Percentiles rank a stretch among this genome's conserved stretches.
Evolutionary conservation across 805 yeast species (phyloP).

Genomic region (Cyberlindnera japonica): DNA sequence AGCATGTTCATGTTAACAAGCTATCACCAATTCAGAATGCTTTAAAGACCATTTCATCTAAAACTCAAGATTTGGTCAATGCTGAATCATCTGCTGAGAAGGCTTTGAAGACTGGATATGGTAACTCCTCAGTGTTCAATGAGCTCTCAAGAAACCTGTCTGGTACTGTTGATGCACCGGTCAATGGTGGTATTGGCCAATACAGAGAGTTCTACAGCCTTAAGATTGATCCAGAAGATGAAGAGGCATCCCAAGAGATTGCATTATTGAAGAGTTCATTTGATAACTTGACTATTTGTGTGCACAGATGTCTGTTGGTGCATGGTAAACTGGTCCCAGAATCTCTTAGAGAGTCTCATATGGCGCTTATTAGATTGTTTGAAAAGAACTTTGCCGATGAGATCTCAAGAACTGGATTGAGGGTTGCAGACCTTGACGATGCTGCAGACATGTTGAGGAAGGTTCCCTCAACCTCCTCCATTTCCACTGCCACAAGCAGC

Average conservation of each 20-base stretch:
- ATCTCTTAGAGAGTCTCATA: conserved; percentile 58
- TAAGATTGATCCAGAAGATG: conserved; percentile 27
- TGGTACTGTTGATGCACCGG: conserved; percentile 90
- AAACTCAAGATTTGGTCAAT: conserved; percentile 69
- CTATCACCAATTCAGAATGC: conserved; percentile 88
- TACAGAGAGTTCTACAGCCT: conserved; percentile 64
- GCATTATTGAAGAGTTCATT: conserved; percentile 42
- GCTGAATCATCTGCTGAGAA: conserved; percentile 57
- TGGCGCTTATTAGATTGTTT: conserved; percentile 58
- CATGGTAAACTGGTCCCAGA: conserved; percentile 64
- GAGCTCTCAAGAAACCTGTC: conserved; percentile 68
- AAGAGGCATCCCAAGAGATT: conserved; percentile 28
- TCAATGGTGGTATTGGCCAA: conserved; percentile 88
- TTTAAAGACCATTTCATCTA: conserved; percentile 56
- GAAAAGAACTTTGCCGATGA: conserved; percentile 66
- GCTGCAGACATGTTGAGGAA: conserved; percentile 19
- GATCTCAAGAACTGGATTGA: conserved; percentile 38
- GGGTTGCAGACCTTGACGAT: conserved; percentile 25
- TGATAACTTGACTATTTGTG: conserved; percentile 61
- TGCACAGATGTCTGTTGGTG: conserved; percentile 61
- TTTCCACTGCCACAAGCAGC: conserved; percentile 3
- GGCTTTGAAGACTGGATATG: conserved; percentile 49
- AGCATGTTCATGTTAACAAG: conserved; percentile 42
- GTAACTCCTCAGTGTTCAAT: conserved; percentile 46
- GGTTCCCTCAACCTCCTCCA: conserved; percentile 19